Conservation (phyloP, 2,329 filamentous ascomycete species). For the Trichoderma gracile region DNA sequence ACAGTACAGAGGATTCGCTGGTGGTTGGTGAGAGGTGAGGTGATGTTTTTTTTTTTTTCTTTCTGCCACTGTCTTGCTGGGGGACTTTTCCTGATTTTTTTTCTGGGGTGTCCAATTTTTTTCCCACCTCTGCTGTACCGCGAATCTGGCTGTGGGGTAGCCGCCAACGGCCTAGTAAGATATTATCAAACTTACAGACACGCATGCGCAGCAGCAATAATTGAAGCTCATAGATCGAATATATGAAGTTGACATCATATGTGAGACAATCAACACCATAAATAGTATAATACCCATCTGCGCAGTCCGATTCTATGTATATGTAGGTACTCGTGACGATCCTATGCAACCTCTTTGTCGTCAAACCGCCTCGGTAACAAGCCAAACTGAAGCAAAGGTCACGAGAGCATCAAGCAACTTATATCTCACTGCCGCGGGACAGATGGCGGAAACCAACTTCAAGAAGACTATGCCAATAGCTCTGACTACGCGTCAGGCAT, state of each 20-base stretch:
- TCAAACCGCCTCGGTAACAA: too few species aligned
- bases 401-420: conserved; percentile 4
- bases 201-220: not conserved
- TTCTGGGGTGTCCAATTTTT: conserved; percentile 25
- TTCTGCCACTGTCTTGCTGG: conserved; percentile 19
- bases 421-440: not conserved
- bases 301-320: too few species aligned
- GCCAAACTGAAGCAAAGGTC: not conserved
- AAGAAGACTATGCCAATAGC: not conserved
- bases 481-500: not conserved
- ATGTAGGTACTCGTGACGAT: too few species aligned
- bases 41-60: conserved; percentile 25
- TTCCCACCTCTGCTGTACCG: conserved; percentile 21
- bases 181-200: not conserved
- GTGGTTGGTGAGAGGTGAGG: conserved; percentile 17
- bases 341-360: too few species aligned
- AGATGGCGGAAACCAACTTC: not conserved
- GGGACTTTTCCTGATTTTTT: conserved; percentile 24
- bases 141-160: conserved; percentile 24
- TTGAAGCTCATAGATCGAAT: not conserved
- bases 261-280: too few species aligned
- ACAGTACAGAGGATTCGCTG: conserved; percentile 13
- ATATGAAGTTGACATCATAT: too few species aligned
- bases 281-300: too few species aligned
- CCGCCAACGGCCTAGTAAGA: conserved; percentile 4